Evolutionary conservation across 164 flowering plant genomes (phyloP).

Genomic region (Chimonanthus praecox): DNA sequence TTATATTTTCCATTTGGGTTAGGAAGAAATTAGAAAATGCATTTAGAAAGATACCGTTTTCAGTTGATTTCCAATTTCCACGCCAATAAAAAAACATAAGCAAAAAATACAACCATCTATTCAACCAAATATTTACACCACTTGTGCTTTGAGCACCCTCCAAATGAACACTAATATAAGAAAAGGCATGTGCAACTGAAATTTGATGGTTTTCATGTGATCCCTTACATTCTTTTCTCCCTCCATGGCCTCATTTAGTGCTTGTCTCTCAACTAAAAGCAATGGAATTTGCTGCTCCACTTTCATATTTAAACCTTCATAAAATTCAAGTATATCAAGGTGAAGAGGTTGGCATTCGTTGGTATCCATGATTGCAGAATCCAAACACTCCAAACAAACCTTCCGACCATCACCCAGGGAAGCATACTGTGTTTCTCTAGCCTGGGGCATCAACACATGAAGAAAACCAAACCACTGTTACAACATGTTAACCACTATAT

Average conservation of each 20-base stretch:
- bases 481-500: not conserved
- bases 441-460: slow-evolving; percentile 32
- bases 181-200: too few species aligned
- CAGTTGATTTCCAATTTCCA: too few species aligned
- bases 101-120: too few species aligned
- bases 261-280: slow-evolving; percentile 22
- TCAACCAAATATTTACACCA: too few species aligned
- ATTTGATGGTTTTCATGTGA: not conserved
- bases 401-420: slow-evolving; percentile 74
- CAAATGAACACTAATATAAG: not conserved
- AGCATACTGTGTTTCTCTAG: slow-evolving; percentile 51
- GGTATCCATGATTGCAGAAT: slow-evolving; percentile 76
- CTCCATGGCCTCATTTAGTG: slow-evolving; percentile 74
- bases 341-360: slow-evolving; percentile 72
- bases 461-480: slow-evolving; percentile 1
- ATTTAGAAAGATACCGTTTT: too few species aligned
- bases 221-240: slow-evolving; percentile 65
- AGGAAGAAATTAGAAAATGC: too few species aligned
- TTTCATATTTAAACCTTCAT: slow-evolving; percentile 69
- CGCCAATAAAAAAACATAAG: too few species aligned
- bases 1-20: too few species aligned
- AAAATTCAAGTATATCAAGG: slow-evolving; percentile 61
- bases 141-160: too few species aligned
- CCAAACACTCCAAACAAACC: slow-evolving; percentile 82
- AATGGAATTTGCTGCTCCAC: slow-evolving; percentile 76